Percentiles rank a stretch among this genome's conserved stretches.
Conservation (phyloP, 306 rosid species). For the Urtica urens region DNA sequence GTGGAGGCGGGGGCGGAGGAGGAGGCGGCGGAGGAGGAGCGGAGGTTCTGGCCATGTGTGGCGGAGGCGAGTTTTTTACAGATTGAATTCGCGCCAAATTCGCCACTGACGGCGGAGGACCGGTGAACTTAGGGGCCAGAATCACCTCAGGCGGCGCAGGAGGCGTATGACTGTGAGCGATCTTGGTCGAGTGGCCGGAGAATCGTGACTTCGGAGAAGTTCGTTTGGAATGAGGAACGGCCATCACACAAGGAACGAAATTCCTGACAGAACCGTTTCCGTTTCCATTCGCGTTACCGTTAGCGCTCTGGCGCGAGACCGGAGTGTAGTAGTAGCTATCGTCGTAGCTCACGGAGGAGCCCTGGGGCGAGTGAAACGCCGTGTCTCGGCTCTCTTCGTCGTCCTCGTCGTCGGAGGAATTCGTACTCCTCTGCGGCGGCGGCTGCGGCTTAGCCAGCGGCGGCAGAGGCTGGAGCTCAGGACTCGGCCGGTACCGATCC, state of each 20-base stretch:
- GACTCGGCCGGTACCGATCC: conserved; percentile 86
- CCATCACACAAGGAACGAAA: conserved; percentile 13
- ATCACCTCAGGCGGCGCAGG: conserved; percentile 19
- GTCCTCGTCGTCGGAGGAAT: conserved; percentile 37
- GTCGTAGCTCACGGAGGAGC: conserved; percentile 47
- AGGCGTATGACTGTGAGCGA: conserved; percentile 19
- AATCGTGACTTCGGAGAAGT: conserved; percentile 65
- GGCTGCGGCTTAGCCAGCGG: conserved; percentile 41
- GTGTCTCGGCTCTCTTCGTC: conserved; percentile 45
- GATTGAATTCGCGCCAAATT: conserved; percentile 49
- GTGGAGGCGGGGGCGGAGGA: conserved; percentile 13
- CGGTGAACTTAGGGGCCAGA: conserved; percentile 47
- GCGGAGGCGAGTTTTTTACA: conserved; percentile 19
- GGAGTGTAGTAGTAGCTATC: conserved; percentile 61
- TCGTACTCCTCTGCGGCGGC: conserved; percentile 34
- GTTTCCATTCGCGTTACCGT: not conserved
- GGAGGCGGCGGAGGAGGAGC: conserved; percentile 24
- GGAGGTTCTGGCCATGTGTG: conserved; percentile 13
- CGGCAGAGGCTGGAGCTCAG: conserved; percentile 91
- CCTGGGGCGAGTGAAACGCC: conserved; percentile 67
- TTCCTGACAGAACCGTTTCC: conserved; percentile 23
- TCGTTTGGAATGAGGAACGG: conserved; percentile 58
- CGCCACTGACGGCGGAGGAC: conserved; percentile 52
- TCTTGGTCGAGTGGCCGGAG: conserved; percentile 33
- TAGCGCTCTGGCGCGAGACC: conserved; percentile 39